These are phyloP conservation scores for Puccinia novopanici DNA, from an alignment of 1,284 basidiomycete genomes.

Conservation along the genomic window DNA sequence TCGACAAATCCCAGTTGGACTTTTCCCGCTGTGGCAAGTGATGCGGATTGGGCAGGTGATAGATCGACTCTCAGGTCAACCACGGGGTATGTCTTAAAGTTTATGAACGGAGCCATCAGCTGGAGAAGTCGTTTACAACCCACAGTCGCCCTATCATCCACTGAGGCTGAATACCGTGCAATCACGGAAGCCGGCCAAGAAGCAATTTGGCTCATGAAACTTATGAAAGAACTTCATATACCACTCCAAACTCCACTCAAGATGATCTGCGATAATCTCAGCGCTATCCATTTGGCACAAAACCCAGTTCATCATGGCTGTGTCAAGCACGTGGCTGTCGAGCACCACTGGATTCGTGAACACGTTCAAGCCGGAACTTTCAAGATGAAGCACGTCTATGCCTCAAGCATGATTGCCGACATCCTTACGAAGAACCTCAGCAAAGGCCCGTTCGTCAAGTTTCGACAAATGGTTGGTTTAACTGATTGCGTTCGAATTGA, in stretches of 20 bases:
- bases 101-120: slow-evolving; percentile 18
- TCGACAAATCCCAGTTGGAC: background rate
- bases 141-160: slow-evolving; percentile 38
- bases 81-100: slow-evolving; percentile 14
- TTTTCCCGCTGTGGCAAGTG: background rate
- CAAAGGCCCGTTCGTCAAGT: background rate
- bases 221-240: background rate
- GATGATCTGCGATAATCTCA: background rate
- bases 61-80: background rate
- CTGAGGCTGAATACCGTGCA: no score
- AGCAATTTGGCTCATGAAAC: background rate
- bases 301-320: background rate
- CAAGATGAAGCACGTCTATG: background rate
- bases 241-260: background rate
- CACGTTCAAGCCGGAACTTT: background rate
- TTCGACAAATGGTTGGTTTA: background rate
- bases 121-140: slow-evolving; percentile 38
- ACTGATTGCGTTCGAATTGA: background rate
- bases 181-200: slow-evolving; percentile 27
- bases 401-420: background rate
- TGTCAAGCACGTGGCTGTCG: background rate
- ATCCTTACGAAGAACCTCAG: background rate
- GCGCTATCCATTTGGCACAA: background rate
- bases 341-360: background rate
- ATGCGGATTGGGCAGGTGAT: slow-evolving; percentile 9